Evolutionary conservation across 2,329 filamentous ascomycete species (phyloP), one percentile per base, ranked within the genome.

Genomic region (Magnaporthiopsis incrustans): DNA sequence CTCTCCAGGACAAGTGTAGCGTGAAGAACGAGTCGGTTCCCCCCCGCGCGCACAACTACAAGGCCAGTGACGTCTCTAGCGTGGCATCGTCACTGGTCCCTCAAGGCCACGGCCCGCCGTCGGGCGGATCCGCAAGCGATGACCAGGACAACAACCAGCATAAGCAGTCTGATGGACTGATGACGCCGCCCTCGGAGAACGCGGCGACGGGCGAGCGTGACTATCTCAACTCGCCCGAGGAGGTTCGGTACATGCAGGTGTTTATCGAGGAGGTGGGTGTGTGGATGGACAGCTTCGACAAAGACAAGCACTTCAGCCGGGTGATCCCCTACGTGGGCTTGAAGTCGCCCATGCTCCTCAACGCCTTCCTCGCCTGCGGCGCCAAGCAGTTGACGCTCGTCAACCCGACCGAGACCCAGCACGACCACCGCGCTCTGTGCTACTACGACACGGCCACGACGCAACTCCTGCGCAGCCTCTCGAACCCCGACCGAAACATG

Each of bases 201-300:
- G 66, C 67, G 32, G 60, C 68, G 14, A 70, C 63, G 58, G 74
- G 69, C 26, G 79, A 81, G 66, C 75, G 85, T 53, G 84, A 90
- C 62, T 91, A 85, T 69, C 81, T 97, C 59, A 87, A 85, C 67
- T 86, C 85, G 4, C 84, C 87, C 12, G 90, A 96, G 65, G 92
- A 97, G 73, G 84, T 95, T 0, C 78, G 89, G n/a, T 92, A 92
- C 72, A 91, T 97, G 89, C 91, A 96, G 73, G 88, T 92, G 0
- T 98, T 96, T 73, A 89, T 96, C 8, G 90, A 96, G 71, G 90
- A 97, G 68, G 91, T 98, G 2, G 92, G 89, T 0, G 76, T 92
- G 3, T 97, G 94, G 92, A 96, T 98, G 91, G 94, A 97, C 75
- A 91, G 88, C 57, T 87, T 97, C 79, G 91, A 96, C 77, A 83